phyloP scores from a whole-genome alignment of 1,139 yeast species.

The Blastobotrys elegans region DNA sequence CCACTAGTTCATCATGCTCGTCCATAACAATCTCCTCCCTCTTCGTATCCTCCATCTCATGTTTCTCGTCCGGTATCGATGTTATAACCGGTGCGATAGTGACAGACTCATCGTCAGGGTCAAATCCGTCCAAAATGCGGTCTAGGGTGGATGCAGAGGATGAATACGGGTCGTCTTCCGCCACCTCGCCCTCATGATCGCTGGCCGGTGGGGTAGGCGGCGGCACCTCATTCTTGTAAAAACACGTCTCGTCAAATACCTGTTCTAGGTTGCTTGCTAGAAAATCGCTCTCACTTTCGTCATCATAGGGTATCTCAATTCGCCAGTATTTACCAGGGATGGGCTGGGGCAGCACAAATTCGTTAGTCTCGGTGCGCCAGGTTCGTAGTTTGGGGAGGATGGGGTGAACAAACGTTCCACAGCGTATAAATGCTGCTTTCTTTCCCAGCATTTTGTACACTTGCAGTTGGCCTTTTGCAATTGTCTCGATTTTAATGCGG shows the following conservation, averaged over 20 bases:
- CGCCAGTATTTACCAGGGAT: conserved; percentile 75
- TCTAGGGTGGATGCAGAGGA: conserved; percentile 29
- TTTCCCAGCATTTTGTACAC: conserved; percentile 62
- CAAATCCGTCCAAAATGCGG: conserved; percentile 25
- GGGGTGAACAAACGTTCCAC: conserved; percentile 61
- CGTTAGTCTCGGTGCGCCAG: conserved; percentile 47
- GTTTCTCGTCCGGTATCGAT: not conserved
- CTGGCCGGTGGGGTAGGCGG: not conserved
- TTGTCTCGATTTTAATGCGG: conserved; percentile 21
- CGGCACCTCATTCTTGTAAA: conserved; percentile 17
- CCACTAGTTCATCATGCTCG: conserved; percentile 4
- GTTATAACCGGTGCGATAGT: conserved; percentile 3
- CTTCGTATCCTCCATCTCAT: not conserved
- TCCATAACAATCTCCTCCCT: not conserved
- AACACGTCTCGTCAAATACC: conserved; percentile 22
- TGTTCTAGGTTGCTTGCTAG: conserved; percentile 17
- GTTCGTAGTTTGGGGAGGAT: conserved; percentile 57
- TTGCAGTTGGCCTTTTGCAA: conserved; percentile 49
- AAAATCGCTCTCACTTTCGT: conserved; percentile 13
- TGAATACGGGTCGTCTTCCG: conserved; percentile 10
- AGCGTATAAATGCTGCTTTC: conserved; percentile 55
- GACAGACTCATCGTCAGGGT: conserved; percentile 1
- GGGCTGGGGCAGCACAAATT: conserved; percentile 59
- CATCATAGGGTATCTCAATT: conserved; percentile 33
- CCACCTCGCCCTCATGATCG: not conserved